Conservation (phyloP, 305 asterid species). For the Fraxinus sp. region DNA sequence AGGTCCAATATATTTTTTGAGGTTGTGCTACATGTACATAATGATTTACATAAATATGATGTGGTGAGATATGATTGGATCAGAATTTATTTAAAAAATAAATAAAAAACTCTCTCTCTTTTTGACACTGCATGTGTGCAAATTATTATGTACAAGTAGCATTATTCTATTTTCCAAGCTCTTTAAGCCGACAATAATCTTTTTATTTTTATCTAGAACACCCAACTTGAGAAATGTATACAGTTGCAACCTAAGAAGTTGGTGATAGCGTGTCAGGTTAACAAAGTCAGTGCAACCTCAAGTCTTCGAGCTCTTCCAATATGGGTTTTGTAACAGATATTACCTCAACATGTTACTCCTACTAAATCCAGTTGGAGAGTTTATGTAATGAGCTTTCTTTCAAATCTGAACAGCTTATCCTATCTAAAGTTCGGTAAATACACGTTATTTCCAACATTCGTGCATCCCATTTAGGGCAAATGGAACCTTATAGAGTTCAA, state of each 20-base stretch:
- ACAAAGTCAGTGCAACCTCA: background rate
- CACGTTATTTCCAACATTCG: background rate
- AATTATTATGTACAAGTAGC: too few species aligned
- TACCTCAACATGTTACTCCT: background rate
- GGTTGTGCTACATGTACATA: too few species aligned
- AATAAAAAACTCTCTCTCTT: too few species aligned
- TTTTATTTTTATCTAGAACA: background rate
- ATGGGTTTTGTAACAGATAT: background rate
- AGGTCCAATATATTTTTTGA: background rate
- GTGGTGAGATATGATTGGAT: too few species aligned
- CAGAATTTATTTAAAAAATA: too few species aligned
- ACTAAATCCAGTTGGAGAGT: background rate
- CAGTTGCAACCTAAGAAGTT: background rate
- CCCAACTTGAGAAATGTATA: background rate
- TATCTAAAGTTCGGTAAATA: background rate
- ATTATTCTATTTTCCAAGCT: background rate
- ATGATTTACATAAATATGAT: too few species aligned
- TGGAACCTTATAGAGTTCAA: background rate
- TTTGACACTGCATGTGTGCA: too few species aligned
- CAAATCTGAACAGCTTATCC: background rate
- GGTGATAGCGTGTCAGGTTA: too few species aligned
- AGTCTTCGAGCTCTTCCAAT: background rate
- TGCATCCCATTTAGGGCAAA: background rate
- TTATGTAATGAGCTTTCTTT: background rate
- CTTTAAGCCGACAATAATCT: background rate